A percentile compares a stretch with the other conserved stretches of the same genome.
These are phyloP conservation scores for Turnera subulata DNA, from an alignment of 345 rosid genomes.

Conservation along the genomic window DNA sequence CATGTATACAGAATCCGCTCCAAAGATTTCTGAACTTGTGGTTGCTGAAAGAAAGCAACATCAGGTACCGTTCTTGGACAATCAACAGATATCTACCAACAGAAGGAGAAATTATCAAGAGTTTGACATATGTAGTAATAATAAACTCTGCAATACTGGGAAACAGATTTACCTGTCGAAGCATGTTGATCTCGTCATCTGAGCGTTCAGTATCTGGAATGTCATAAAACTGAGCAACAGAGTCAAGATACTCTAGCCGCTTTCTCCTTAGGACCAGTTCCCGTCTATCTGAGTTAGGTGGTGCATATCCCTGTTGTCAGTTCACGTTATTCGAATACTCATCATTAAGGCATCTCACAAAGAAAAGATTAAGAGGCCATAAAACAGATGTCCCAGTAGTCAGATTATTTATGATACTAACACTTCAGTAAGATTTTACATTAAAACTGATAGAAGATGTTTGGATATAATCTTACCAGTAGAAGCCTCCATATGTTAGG, in stretches of 20 bases:
- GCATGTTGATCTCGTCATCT: conserved; percentile 95
- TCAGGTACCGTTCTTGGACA: conserved; percentile 99
- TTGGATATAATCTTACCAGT: conserved; percentile 52
- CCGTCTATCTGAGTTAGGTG: conserved; percentile 99
- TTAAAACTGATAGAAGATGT: background rate
- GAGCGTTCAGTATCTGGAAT: conserved; percentile 95
- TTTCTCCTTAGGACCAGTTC: conserved; percentile 85
- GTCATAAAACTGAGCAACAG: conserved; percentile 91
- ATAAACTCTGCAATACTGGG: background rate
- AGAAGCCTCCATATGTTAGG: conserved; percentile 92
- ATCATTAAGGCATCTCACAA: background rate
- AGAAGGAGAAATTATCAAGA: conserved; percentile 16
- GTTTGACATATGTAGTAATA: background rate
- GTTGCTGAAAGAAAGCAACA: conserved; percentile 90
- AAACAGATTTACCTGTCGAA: conserved; percentile 67
- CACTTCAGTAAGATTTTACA: background rate
- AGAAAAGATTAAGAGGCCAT: background rate
- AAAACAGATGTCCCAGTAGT: background rate
- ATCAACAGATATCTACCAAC: conserved; percentile 85
- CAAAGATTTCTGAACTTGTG: conserved; percentile 90
- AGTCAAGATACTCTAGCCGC: conserved; percentile 88
- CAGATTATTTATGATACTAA: background rate
- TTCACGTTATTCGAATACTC: conserved; percentile 39
- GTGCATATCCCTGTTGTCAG: conserved; percentile 99
- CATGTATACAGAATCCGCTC: conserved; percentile 98